Evolutionary conservation across 2,329 filamentous ascomycete species (phyloP), one percentile per base, ranked within the genome.

Genomic region (Xylariaceae sp.): DNA sequence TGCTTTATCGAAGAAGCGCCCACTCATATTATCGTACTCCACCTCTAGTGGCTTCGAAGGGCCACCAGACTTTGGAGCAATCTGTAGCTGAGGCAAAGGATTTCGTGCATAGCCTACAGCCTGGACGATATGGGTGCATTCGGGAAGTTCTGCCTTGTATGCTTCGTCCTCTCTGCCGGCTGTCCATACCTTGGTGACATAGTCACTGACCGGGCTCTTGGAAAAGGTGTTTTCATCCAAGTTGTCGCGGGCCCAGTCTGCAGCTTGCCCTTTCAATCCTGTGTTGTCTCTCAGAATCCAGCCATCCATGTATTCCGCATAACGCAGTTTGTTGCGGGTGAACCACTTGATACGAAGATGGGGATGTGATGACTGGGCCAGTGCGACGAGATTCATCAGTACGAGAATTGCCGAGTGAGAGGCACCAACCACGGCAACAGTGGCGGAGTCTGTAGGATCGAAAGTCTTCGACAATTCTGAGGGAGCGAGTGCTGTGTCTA

Each of bases 281-380:
- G 82, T 85, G 64, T 85, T 86, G 60, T 86, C 82, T 47, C 78
- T 75, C 22, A 82, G 65, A 51, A 85, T 83, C 80, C 82, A 85
- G 49, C 78, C 80, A 53, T 82, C 80, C 66, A 73, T 79, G 62
- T 76, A 79, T 58, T 80, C 75, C 14, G 82, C 82, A 54, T 85
- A 86, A 19, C 78, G 76, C 10, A 85, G 71, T 1, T 73, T 66
- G 56, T 82, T 77, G n/a, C 82, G 73, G 30, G 70, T 81, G 65
- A 85, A 83, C 82, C 82, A 85, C 58, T 77, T 79, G 47, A 85
- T 71, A 30, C 71, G 73, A 2, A 85, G 69, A 6, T 72, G 61
- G 0, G 78, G 75, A 52, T 83, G 80, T 0, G 73, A 73, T 30
- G 71, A 70, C 18, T 65, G 65, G 11, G 76, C 76, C 5, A 85